Evolutionary conservation across 495 filamentous ascomycete genomes (phyloP), one percentile per base, ranked within the genome.

Genomic region (Glonium stellatum): DNA sequence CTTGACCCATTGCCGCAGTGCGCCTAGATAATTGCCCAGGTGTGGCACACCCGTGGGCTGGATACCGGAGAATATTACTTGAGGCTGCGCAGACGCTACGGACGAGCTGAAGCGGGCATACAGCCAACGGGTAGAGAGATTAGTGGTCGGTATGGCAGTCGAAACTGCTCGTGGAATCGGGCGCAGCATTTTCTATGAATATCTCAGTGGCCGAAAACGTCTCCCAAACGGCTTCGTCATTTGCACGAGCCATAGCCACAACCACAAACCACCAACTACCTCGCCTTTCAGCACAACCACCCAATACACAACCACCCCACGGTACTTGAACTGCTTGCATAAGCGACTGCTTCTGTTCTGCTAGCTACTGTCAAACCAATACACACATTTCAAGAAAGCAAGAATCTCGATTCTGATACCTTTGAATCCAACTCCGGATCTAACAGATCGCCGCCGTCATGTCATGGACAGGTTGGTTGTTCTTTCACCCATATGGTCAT

Each of bases 1-100:
- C 58, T 78, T 76, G 37, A 85, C 85, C 93, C 93, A 98, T 77
- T 88, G 81, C 31, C 82, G 80, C 55, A 98, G 75, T n/a, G 93
- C 95, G 12, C 93, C 93, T 9, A 97, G 79, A 70, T 97, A 97
- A 73, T 98, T 98, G 13, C 93, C 93, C 35, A 98, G 77, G 70
- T 97, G 95, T n/a, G 93, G 95, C 10, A 95, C 75, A 4, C 92
- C 93, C 5, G 93, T 97, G 18, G 93, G 95, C 68, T 98, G 93
- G 62, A 98, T 97, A 31, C 90, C 93, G 10, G 95, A 97, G 78
- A 97, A 97, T 61, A 98, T 78, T 31, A 85, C 74, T 46, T 76
- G 65, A 49, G 19, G 42, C 12, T 23, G 19, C 35, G 41, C 12
- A 15, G n/a, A 22, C 1, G 48, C 15, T 13, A 44, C 4, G 13